phyloP scores from a whole-genome alignment of 140 eudicot species.

The Oenanthe javanica region DNA sequence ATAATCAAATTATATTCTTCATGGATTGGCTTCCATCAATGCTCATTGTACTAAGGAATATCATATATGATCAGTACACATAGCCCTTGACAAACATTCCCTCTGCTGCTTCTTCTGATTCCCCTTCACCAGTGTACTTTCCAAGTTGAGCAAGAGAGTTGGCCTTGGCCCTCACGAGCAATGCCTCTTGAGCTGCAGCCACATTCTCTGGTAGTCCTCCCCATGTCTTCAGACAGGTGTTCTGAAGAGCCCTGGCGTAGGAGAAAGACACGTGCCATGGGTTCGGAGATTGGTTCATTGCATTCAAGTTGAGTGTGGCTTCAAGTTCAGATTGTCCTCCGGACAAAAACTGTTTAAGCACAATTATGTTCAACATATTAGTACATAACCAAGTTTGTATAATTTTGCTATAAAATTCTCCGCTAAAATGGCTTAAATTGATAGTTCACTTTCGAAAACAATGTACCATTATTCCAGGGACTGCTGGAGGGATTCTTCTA shows the following conservation, averaged over 20 bases:
- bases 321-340: conserved; percentile 94
- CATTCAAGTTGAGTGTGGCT: conserved; percentile 77
- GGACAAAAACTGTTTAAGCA: conserved; percentile 59
- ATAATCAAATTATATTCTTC: background rate
- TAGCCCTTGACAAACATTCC: conserved; percentile 74
- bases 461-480: conserved; percentile 87
- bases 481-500: conserved; percentile 80
- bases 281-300: conserved; percentile 83
- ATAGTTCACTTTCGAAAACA: background rate
- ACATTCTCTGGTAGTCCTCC: conserved; percentile 79
- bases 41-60: background rate
- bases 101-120: conserved; percentile 62
- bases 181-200: conserved; percentile 72
- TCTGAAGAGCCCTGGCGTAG: conserved; percentile 78
- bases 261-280: conserved; percentile 96
- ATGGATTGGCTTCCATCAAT: no score
- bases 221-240: conserved; percentile 86
- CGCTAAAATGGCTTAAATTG: background rate
- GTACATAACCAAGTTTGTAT: background rate
- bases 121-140: conserved; percentile 73
- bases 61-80: conserved; percentile 35
- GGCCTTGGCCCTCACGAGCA: conserved; percentile 61
- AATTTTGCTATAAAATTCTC: background rate
- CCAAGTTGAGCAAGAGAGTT: conserved; percentile 90
- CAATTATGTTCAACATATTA: conserved; percentile 1